phyloP scores from a whole-genome alignment of 805 yeast species.

The Danielia reshetovae region DNA sequence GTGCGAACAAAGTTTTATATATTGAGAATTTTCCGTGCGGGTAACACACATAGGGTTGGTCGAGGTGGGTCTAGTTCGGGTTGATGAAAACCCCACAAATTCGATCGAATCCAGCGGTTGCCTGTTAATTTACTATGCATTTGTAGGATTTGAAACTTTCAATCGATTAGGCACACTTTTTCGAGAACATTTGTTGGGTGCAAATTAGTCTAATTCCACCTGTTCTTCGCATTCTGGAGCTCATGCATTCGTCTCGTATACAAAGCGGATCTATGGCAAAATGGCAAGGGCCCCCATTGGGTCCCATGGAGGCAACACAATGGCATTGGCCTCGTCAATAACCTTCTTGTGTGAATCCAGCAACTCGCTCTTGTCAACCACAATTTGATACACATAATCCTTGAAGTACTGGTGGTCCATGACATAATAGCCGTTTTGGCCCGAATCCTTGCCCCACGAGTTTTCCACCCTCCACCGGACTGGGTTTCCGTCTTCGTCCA shows the following conservation, averaged over 20 bases:
- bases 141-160: no score
- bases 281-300: conserved; percentile 74
- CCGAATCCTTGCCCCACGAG: conserved; percentile 71
- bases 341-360: conserved; percentile 30
- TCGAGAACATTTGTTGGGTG: no score
- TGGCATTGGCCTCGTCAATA: conserved; percentile 40
- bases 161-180: no score
- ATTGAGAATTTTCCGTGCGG: not conserved
- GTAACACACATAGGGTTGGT: no score
- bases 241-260: no score
- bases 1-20: not conserved
- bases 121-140: no score
- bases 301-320: conserved; percentile 70
- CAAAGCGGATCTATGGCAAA: conserved; percentile 4
- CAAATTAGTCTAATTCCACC: no score
- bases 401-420: conserved; percentile 73
- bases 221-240: no score
- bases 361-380: conserved; percentile 33
- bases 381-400: conserved; percentile 69
- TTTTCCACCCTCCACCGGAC: conserved; percentile 71
- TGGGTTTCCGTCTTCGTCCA: conserved; percentile 45
- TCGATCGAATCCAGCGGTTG: no score
- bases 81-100: no score
- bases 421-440: conserved; percentile 62
- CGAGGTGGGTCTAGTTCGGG: no score